Base-by-base conservation (phyloP, 768 basidiomycete genomes). In the Psilocybe cubensis region DNA sequence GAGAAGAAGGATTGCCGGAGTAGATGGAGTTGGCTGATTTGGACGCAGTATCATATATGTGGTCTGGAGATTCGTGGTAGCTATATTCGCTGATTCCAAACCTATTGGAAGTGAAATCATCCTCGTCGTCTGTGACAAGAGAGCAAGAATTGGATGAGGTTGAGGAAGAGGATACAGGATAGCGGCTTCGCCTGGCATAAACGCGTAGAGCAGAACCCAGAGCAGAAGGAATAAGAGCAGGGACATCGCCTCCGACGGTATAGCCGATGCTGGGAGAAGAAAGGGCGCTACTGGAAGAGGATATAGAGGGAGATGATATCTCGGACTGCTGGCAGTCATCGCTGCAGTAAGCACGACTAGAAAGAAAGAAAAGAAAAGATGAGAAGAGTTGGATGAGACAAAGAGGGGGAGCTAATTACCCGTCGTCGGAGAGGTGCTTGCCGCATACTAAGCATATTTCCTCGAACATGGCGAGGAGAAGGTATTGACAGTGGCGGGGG, bases 361-460 rank as follows among this genome's bases (percentile, higher is more conserved):
- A 53, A 53, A 40, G 63, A 27, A 50, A 12, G 35, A 21, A 25
- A 51, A 29, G 40, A 31, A 21, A 17, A 58, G 62, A 41, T 49
- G 59, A 54, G 49, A 31, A 57, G 51, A 49, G 60, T 62, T 62
- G 52, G 61, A 56, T 53, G 62, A 73, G 80, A 61, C 77, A 38
- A 38, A 38, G 35, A 17, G 35, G 11, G n/a, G n/a, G 35, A n/a
- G 35, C 7, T n/a, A n/a, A 11, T 38, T 38, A 89, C 87, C 81
- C 82, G 70, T 86, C 83, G 71, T 81, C 83, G 60, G 71, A 69
- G 63, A 89, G 79, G 53, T 83, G 83, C 71, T 82, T 85, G 52
- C 88, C 87, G 68, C 90, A 92, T 52, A 81, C 75, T 56, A 92
- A 79, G 69, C 90, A 92, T 66, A 86, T 79, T 78, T 91, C 89